phyloP scores from a whole-genome alignment of 2,329 filamentous ascomycete genomes.

The Colletotrichum sp. region DNA sequence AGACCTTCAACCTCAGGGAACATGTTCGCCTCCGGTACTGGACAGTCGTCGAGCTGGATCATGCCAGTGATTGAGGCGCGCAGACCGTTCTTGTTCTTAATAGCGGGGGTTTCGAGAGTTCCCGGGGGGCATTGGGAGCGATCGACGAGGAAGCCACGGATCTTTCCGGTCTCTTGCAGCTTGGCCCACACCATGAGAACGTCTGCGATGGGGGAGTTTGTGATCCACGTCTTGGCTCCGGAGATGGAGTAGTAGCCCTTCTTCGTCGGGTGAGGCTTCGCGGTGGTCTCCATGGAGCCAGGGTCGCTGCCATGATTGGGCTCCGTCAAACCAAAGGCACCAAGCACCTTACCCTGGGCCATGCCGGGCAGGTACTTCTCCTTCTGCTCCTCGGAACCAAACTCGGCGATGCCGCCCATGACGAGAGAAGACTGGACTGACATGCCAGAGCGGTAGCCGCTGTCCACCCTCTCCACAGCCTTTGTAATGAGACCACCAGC shows the following conservation, averaged over 20 bases:
- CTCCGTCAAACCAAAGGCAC: slow-evolving; percentile 89
- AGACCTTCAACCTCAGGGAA: slow-evolving; percentile 89
- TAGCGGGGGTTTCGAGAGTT: slow-evolving; percentile 86
- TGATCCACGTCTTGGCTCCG: slow-evolving; percentile 94
- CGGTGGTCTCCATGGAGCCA: slow-evolving; percentile 86
- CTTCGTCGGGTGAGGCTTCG: slow-evolving; percentile 84
- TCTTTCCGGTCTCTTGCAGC: slow-evolving; percentile 88
- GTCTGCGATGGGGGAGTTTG: slow-evolving; percentile 89
- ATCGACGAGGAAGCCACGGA: slow-evolving; percentile 90
- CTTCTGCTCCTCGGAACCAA: slow-evolving; percentile 86
- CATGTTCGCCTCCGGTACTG: slow-evolving; percentile 91
- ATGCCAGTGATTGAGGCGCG: slow-evolving; percentile 95
- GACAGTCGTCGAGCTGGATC: slow-evolving; percentile 93
- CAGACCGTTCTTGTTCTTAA: slow-evolving; percentile 95
- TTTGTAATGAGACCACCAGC: slow-evolving; percentile 89
- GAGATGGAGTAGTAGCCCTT: slow-evolving; percentile 81
- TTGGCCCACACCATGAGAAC: slow-evolving; percentile 92
- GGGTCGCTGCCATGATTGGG: slow-evolving; percentile 94
- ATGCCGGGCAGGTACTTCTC: slow-evolving; percentile 81
- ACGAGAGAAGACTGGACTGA: slow-evolving; percentile 92
- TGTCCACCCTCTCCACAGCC: slow-evolving; percentile 89
- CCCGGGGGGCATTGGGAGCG: slow-evolving; percentile 83
- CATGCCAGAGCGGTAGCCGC: slow-evolving; percentile 90
- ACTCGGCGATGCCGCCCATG: slow-evolving; percentile 91
- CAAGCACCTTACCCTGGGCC: slow-evolving; percentile 82